Conservation (phyloP, 2,329 filamentous ascomycete genomes). For the Pleomassaria siparia region DNA sequence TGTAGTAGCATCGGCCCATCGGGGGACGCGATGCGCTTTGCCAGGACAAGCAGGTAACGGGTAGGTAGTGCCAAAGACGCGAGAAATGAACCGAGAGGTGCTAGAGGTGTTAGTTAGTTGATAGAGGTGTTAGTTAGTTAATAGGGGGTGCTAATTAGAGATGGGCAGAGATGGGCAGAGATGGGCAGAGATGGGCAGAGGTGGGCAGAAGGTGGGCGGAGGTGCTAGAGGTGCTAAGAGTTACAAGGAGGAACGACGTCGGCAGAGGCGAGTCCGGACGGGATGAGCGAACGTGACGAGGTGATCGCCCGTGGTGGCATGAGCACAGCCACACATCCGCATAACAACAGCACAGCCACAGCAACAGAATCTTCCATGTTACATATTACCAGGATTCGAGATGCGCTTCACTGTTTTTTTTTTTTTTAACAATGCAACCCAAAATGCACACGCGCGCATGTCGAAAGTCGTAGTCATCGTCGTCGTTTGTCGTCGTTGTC, state of each 20-base stretch:
- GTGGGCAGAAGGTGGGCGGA: too few species aligned
- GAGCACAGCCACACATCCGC: not conserved
- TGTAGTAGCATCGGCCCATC: not conserved
- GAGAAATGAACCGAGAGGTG: not conserved
- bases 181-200: too few species aligned
- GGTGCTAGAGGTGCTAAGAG: too few species aligned
- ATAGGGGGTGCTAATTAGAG: too few species aligned
- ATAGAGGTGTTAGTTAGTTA: too few species aligned
- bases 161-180: too few species aligned
- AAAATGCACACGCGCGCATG: not conserved
- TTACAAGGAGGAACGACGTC: conserved; percentile 7
- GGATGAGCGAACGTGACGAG: not conserved
- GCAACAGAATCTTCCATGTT: not conserved
- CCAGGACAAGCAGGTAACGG: not conserved
- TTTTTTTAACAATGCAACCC: too few species aligned
- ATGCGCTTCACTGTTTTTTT: too few species aligned
- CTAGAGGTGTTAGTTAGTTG: conserved; percentile 1
- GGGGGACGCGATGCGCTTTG: not conserved
- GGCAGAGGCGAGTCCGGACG: conserved; percentile 24
- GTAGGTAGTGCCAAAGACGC: not conserved
- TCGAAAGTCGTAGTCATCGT: too few species aligned
- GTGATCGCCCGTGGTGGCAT: not conserved
- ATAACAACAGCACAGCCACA: too few species aligned
- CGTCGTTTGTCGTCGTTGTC: too few species aligned
- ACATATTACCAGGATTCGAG: too few species aligned